Base-by-base conservation (phyloP, 1,139 yeast species). In the Pichia sp. region DNA sequence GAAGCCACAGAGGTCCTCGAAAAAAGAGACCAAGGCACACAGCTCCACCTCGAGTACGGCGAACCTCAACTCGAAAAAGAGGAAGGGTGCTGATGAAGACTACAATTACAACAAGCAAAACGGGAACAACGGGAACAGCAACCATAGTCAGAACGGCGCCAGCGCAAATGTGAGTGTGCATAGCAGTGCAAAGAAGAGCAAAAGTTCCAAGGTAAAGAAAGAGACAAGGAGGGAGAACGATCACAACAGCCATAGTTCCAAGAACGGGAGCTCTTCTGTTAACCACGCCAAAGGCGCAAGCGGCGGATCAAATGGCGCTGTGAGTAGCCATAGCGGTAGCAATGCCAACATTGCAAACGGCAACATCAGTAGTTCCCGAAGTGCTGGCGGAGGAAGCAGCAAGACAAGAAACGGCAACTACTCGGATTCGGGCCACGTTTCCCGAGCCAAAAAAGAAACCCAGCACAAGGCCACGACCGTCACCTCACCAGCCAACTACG, bases 401-500 rank as follows among this genome's bases (percentile, higher is more conserved):
- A 50, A 49, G 53, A 20, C 49, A 47, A 38, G 49, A 40, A 16
- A 49, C 51, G 43, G 56, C 31, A 14, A 27, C 47, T 51, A 57
- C 53, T 54, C 51, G 47, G 24, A 61, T 54, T 42, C 52, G 42
- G 44, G 55, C 24, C 20, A 43, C 47, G 43, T 51, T 52, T 40
- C 54, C 6, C 44, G 50, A 16, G 42, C 46, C 46, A 52, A 17
- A 51, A 55, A 16, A 54, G 53, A 9, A 44, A 14, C 24, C 27
- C 20, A 46, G 27, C 30, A 31, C 36, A 48, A 16, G 44, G 24
- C 24, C 24, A 40, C 4, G 24, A 40, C 16, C 49, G 49, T 10
- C 5, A 41, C 55, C 3, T 53, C 55, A 10, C 56, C 62, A 10
- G 45, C 55, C 2, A 58, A 58, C 20, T 57, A 58, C 49, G 68